These are phyloP conservation scores for Colletotrichum endophyticum DNA, from an alignment of 2,329 filamentous ascomycete genomes.

Conservation along the genomic window DNA sequence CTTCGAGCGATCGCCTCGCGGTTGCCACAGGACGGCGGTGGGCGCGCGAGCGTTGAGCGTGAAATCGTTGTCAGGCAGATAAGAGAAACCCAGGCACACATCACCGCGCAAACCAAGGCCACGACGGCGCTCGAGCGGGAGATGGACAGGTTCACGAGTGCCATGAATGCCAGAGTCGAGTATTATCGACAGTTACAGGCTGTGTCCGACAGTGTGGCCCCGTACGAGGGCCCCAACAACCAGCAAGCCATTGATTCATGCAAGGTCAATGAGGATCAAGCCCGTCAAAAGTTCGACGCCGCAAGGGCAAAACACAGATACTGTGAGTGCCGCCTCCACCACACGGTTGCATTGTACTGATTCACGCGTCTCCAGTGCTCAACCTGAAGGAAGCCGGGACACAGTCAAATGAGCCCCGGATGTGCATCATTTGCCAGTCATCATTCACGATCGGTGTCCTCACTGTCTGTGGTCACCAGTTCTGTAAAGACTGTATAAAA, in stretches of 20 bases:
- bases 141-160: conserved; percentile 73
- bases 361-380: conserved; percentile 41
- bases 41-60: conserved; percentile 57
- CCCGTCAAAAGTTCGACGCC: conserved; percentile 63
- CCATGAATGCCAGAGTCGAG: conserved; percentile 85
- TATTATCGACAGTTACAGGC: conserved; percentile 91
- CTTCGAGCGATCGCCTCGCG: conserved; percentile 71
- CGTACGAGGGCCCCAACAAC: conserved; percentile 69
- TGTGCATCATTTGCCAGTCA: conserved; percentile 87
- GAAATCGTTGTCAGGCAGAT: conserved; percentile 69
- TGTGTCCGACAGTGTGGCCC: conserved; percentile 86
- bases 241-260: conserved; percentile 51
- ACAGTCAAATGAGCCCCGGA: conserved; percentile 66
- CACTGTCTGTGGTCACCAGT: conserved; percentile 90
- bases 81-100: conserved; percentile 59
- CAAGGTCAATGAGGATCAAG: conserved; percentile 50
- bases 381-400: conserved; percentile 63
- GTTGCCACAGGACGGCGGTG: conserved; percentile 48
- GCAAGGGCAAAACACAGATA: conserved; percentile 80
- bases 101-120: conserved; percentile 57
- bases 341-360: neutral
- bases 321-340: conserved; percentile 40
- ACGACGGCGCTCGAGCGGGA: conserved; percentile 65
- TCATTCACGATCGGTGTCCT: conserved; percentile 79
- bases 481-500: conserved; percentile 86